Percentiles rank a stretch among this genome's conserved stretches.
phyloP scores from a whole-genome alignment of 2,329 filamentous ascomycete species.

The Dothiorella sarmentorum region DNA sequence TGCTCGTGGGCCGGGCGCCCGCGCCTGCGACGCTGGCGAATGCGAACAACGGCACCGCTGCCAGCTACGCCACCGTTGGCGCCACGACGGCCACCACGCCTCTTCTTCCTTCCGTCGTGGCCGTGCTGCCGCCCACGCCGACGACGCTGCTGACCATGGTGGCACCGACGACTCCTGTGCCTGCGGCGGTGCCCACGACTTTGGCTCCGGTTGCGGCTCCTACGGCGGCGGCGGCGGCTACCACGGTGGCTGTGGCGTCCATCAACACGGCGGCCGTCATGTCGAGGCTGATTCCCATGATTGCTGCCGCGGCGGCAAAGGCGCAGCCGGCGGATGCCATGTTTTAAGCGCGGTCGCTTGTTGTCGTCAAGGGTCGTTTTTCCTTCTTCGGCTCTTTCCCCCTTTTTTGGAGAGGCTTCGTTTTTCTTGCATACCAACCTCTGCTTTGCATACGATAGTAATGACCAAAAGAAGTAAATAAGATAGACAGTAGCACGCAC shows the following conservation, averaged over 20 bases:
- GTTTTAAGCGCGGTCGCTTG: not conserved
- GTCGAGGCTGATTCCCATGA: not conserved
- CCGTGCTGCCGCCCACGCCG: not conserved
- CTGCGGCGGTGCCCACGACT: not conserved
- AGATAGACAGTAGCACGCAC: no score
- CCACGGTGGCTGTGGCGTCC: not conserved
- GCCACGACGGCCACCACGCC: not conserved
- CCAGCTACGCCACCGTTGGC: no score
- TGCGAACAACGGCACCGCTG: not conserved
- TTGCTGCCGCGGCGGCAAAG: not conserved
- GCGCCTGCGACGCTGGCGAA: not conserved
- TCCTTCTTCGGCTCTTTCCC: not conserved
- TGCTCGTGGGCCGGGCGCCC: slow-evolving; percentile 17
- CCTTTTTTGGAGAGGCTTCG: not conserved
- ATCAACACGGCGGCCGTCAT: not conserved
- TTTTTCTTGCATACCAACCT: not conserved
- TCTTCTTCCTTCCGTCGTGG: no score
- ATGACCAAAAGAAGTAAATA: no score
- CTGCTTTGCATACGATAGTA: no score
- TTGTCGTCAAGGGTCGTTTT: not conserved
- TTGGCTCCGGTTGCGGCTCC: no score
- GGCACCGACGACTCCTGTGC: not conserved
- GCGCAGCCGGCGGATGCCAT: slow-evolving; percentile 1
- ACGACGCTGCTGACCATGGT: not conserved
- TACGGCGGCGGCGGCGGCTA: not conserved